phyloP scores from a whole-genome alignment of 1,139 yeast genomes.

The Yamadazyma triangularis region DNA sequence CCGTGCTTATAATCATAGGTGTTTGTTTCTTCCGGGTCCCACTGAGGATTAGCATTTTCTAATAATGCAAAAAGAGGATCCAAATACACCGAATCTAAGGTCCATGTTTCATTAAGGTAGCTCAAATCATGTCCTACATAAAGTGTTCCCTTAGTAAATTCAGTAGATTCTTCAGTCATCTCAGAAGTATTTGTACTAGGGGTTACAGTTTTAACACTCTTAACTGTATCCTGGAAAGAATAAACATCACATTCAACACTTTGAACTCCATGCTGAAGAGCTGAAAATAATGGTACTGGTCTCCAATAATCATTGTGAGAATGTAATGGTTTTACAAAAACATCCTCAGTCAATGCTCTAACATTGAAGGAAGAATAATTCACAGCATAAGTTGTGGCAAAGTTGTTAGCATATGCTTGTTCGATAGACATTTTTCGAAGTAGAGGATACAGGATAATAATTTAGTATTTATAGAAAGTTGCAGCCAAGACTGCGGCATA shows the following conservation, averaged over 20 bases:
- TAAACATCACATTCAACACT: conserved; percentile 74
- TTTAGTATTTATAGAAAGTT: too few species aligned
- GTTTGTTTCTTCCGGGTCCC: conserved; percentile 3
- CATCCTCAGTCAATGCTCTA: conserved; percentile 39
- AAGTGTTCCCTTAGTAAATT: conserved; percentile 22
- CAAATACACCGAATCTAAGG: conserved; percentile 49
- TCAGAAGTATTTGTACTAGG: conserved; percentile 13
- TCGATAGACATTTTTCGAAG: too few species aligned
- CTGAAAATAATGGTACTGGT: conserved; percentile 38
- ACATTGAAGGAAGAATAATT: not conserved
- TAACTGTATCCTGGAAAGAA: conserved; percentile 34
- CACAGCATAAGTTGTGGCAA: not conserved
- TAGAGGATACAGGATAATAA: too few species aligned
- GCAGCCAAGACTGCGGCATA: too few species aligned
- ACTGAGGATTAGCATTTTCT: conserved; percentile 38
- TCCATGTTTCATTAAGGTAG: conserved; percentile 38
- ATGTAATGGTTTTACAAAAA: conserved; percentile 50
- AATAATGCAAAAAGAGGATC: conserved; percentile 47
- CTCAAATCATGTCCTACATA: conserved; percentile 63
- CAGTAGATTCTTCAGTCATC: conserved; percentile 1
- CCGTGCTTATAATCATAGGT: conserved; percentile 14
- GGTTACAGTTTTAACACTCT: conserved; percentile 22
- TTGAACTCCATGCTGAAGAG: conserved; percentile 52
- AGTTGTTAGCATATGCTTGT: too few species aligned
- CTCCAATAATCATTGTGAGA: conserved; percentile 81